Evolutionary conservation across 192 early-diverging fungal species (phyloP), one percentile per base, ranked within the genome.

Genomic region (Backusella westeae): DNA sequence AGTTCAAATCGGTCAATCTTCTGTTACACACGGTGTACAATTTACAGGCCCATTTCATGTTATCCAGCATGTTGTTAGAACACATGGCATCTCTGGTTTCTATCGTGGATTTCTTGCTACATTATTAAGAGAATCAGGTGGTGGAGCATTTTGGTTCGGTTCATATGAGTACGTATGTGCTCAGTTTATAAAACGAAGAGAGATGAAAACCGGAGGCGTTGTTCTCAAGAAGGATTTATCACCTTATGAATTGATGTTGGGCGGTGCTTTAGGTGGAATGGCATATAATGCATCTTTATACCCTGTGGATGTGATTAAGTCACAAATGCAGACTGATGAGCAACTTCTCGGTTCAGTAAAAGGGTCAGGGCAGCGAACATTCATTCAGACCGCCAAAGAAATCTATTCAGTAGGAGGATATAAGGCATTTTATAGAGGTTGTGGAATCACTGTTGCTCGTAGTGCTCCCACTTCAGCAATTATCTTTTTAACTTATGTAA

Each of bases 111-210:
- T 92, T 78, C 69, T 93, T 19, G 92, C 90, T 5, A 99, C 97
- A 0, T 86, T 98, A 46, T 83, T 97, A 34, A 89, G 97, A 41
- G 98, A 99, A 81, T 85, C 91, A 4, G 88, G 92, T 39, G 98
- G 97, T 32, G 94, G 96, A n/a, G 96, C 90, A 4, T 93, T 92
- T 32, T 99, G 98, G 98, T 99, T 99, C 77, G 97, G 98, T 75
- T 87, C 91, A 1, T 99, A 99, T 74, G 98, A 99, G 83, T 79
- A 91, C 36, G 84, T 90, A 0, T 90, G 92, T 71, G 80, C 82
- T n/a, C 68, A 80, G 23, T 87, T 93, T 85, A 74, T 93, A 74
- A 52, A 71, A 9, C 39, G 66, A 19, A 75, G 76, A 69, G 73
- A 80, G 49, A 36, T 53, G 46, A 49, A 19, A 2, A 68, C 74